These are phyloP conservation scores for Hypsizygus ulmarius DNA, from an alignment of 1,284 basidiomycete genomes.

Conservation along the genomic window DNA sequence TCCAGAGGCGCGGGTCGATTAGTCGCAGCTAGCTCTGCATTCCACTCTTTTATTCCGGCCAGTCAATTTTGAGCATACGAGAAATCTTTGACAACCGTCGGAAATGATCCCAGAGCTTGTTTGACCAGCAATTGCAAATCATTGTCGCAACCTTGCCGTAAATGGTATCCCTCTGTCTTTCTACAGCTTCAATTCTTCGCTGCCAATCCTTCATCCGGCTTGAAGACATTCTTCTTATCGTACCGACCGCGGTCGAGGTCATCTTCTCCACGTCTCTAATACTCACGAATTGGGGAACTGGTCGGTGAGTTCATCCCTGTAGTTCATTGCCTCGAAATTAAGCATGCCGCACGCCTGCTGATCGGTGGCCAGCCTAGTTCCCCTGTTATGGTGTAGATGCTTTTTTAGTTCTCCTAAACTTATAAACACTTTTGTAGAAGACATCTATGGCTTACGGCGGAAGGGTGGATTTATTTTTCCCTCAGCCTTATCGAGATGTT, in stretches of 20 bases:
- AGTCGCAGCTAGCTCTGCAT: slow-evolving; percentile 33
- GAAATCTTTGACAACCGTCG: slow-evolving; percentile 3
- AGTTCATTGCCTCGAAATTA: too few relatives aligned
- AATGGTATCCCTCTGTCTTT: slow-evolving; percentile 59
- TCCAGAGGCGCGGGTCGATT: slow-evolving; percentile 14
- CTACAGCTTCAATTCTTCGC: slow-evolving; percentile 65
- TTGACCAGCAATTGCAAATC: slow-evolving; percentile 8
- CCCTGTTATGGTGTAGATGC: not conserved
- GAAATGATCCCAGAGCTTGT: slow-evolving; percentile 18
- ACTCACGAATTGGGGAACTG: slow-evolving; percentile 47
- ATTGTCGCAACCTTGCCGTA: slow-evolving; percentile 15
- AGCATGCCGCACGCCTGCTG: too few relatives aligned
- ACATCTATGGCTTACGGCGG: slow-evolving; percentile 57
- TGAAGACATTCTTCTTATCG: slow-evolving; percentile 51
- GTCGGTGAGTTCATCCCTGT: slow-evolving; percentile 43
- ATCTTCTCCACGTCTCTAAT: slow-evolving; percentile 55
- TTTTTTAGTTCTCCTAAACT: not conserved
- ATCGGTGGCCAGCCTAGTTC: too few relatives aligned
- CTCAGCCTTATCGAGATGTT: slow-evolving; percentile 61
- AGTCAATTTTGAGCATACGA: slow-evolving; percentile 1
- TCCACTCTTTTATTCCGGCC: slow-evolving; percentile 29
- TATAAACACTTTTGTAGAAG: slow-evolving; percentile 32
- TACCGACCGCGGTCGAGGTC: slow-evolving; percentile 62
- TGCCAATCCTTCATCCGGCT: slow-evolving; percentile 53
- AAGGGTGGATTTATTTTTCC: slow-evolving; percentile 58